Evolutionary conservation across 305 asterid genomes (phyloP), one percentile per base, ranked within the genome.

Genomic region (Fraxinus xanthoxyloides): DNA sequence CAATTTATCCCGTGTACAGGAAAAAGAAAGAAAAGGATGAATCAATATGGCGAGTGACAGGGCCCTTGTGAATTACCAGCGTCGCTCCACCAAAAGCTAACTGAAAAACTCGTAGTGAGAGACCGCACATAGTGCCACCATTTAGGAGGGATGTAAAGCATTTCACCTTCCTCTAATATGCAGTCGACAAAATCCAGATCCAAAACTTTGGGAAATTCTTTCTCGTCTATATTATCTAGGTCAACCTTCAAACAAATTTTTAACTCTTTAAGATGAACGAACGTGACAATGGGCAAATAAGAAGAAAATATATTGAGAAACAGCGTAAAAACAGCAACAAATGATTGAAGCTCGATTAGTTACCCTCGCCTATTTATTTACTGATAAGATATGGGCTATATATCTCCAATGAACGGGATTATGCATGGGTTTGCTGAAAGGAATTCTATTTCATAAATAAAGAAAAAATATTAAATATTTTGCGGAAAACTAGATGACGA

Each of bases 71-170:
- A 85, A 80, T 76, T 85, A 5, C 79, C 87, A 17, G 59, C 35
- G 3, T 83, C 85, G 73, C 91, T 90, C 98, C 99, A 96, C 99
- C 99, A 96, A 87, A 96, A 96, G 92, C 99, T 96, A 82, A 96
- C 99, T 0, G 98, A 96, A 86, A 96, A 93, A 87, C 99, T 96
- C 38, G 92, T 82, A 10, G 97, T 93, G 54, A 96, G 98, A 70
- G 98, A 96, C 40, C 98, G 90, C 75, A 96, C 97, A 59, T 96
- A 96, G 87, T 96, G 98, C 99, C 99, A 96, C 98, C 99, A 96
- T 84, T 90, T 96, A 5, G 99, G 98, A 86, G 99, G 99, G 73
- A 96, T 94, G 87, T 96, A 96, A n/a, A 96, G 92, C 99, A 96
- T 94, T 86, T 96, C 98, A 40, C 98, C 98, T 91, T 96, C 99